phyloP scores from a whole-genome alignment of 306 rosid species.

The Vigna nakashimae region DNA sequence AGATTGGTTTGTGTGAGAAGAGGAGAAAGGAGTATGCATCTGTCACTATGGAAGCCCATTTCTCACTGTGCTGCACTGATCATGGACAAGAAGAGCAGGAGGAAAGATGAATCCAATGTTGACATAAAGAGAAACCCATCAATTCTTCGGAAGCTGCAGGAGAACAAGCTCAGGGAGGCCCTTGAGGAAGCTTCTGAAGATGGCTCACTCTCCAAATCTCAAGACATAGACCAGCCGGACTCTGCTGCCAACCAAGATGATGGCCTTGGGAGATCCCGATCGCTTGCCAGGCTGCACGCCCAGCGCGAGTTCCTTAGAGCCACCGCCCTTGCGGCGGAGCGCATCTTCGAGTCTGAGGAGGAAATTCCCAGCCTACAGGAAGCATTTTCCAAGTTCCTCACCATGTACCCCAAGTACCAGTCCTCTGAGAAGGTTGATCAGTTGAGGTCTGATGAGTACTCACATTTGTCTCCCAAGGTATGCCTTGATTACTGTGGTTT shows the following conservation, averaged over 20 bases:
- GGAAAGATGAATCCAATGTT: conserved; percentile 61
- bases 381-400: conserved; percentile 78
- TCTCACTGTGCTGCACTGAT: conserved; percentile 91
- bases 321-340: conserved; percentile 91
- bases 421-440: conserved; percentile 89
- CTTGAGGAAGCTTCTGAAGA: conserved; percentile 99
- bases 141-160: conserved; percentile 81
- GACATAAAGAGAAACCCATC: conserved; percentile 64
- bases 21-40: conserved; percentile 71
- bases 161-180: conserved; percentile 93
- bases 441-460: conserved; percentile 83
- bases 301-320: conserved; percentile 92
- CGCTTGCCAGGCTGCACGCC: conserved; percentile 87
- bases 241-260: conserved; percentile 63
- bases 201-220: conserved; percentile 79
- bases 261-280: conserved; percentile 77
- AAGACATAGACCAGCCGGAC: conserved; percentile 70
- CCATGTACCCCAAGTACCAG: conserved; percentile 88
- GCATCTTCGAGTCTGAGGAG: conserved; percentile 73
- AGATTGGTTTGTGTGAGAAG: conserved; percentile 36
- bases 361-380: conserved; percentile 67
- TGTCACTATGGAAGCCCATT: conserved; percentile 97
- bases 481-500: conserved; percentile 99
- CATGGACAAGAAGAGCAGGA: conserved; percentile 84
- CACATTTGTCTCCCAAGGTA: conserved; percentile 87